Conservation (phyloP, 805 yeast species). For the Kazachstania bromeliacearum region DNA sequence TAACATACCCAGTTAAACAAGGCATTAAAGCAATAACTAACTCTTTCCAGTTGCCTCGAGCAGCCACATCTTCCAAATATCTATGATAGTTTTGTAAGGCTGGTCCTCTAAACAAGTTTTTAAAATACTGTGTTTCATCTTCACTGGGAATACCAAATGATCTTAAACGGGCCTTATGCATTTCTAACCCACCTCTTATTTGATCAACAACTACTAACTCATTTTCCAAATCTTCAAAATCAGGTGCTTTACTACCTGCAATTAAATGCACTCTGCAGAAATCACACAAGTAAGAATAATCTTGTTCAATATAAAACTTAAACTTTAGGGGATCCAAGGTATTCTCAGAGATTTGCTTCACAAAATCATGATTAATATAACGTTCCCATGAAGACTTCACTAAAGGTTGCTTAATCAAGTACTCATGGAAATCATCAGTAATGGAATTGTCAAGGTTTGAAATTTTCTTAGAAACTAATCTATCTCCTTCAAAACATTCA, state of each 20-base stretch:
- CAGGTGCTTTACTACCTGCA: slow-evolving; percentile 56
- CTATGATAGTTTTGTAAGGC: slow-evolving; percentile 55
- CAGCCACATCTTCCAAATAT: slow-evolving; percentile 47
- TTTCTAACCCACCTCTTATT: slow-evolving; percentile 45
- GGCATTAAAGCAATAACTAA: slow-evolving; percentile 64
- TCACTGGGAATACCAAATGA: slow-evolving; percentile 32
- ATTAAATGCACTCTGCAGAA: slow-evolving; percentile 57
- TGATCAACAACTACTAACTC: slow-evolving; percentile 42
- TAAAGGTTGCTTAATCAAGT: slow-evolving; percentile 44
- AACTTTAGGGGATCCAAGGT: slow-evolving; percentile 42
- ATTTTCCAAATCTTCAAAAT: slow-evolving; percentile 39
- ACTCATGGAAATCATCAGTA: slow-evolving; percentile 36
- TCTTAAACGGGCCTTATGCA: slow-evolving; percentile 44
- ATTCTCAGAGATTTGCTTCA: slow-evolving; percentile 43
- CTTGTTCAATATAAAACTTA: slow-evolving; percentile 44
- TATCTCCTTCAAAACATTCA: slow-evolving; percentile 22
- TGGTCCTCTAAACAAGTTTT: slow-evolving; percentile 38
- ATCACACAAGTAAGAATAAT: slow-evolving; percentile 54
- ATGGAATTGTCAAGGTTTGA: background rate
- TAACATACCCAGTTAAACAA: slow-evolving; percentile 60
- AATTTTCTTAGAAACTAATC: slow-evolving; percentile 4
- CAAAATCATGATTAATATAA: slow-evolving; percentile 55
- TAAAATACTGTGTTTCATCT: slow-evolving; percentile 32
- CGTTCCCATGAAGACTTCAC: slow-evolving; percentile 45
- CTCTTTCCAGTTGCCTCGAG: slow-evolving; percentile 49